Evolutionary conservation across 177 flowering plant genomes (phyloP).

Genomic region (Vitis hybrid): DNA sequence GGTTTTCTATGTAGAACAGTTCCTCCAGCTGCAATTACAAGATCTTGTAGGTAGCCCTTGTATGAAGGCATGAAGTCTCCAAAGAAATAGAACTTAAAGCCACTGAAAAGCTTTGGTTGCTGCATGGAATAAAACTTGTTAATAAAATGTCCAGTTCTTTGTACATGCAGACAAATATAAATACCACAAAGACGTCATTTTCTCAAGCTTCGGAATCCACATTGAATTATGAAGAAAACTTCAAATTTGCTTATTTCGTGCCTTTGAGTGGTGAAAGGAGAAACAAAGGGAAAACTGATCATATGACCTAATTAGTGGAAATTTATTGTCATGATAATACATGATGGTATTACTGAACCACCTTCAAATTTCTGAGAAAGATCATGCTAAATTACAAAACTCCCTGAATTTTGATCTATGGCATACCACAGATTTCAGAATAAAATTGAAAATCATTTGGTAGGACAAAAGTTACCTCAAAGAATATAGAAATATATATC

Average conservation of each 20-base stretch:
- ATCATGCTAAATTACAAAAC: too few relatives aligned
- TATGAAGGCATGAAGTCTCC: constrained; percentile 72
- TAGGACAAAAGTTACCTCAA: background rate
- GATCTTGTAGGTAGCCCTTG: constrained; percentile 71
- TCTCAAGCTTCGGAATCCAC: too few relatives aligned
- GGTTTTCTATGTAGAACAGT: constrained; percentile 78
- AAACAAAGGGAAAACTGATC: too few relatives aligned
- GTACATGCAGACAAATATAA: background rate
- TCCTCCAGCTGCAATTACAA: constrained; percentile 82
- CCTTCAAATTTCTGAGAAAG: too few relatives aligned
- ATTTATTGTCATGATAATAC: too few relatives aligned
- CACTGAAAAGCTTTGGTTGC: constrained; percentile 79
- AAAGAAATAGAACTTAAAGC: constrained; percentile 56
- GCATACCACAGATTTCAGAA: background rate
- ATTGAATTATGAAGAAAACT: too few relatives aligned
- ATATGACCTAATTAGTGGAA: too few relatives aligned
- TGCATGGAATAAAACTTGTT: constrained; percentile 29
- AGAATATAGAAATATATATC: background rate
- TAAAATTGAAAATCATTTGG: background rate
- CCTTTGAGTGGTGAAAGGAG: too few relatives aligned
- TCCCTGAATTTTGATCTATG: too few relatives aligned
- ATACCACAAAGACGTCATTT: background rate
- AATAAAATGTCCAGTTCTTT: background rate
- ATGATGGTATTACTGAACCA: too few relatives aligned
- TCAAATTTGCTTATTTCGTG: too few relatives aligned